These are phyloP conservation scores for Amauroascus niger DNA, from an alignment of 2,329 filamentous ascomycete species.

Conservation along the genomic window DNA sequence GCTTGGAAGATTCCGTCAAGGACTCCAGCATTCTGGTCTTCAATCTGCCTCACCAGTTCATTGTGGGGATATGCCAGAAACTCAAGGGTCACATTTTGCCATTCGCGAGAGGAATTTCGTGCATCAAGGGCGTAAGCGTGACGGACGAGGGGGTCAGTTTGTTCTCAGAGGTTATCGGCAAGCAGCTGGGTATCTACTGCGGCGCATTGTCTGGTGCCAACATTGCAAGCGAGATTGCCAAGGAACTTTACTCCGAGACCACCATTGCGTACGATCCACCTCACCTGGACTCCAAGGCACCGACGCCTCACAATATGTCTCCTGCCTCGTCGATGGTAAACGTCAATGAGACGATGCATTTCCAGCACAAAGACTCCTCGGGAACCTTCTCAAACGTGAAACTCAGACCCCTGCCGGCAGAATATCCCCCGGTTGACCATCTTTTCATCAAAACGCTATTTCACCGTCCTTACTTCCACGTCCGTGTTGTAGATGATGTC, in stretches of 20 bases:
- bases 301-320: conserved; percentile 49
- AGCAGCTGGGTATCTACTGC: conserved; percentile 87
- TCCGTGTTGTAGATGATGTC: conserved; percentile 88
- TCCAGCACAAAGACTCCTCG: conserved; percentile 59
- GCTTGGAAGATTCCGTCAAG: conserved; percentile 59
- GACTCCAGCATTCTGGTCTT: conserved; percentile 86
- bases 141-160: conserved; percentile 74
- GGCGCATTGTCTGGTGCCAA: conserved; percentile 93
- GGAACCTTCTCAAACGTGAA: conserved; percentile 58
- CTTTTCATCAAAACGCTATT: conserved; percentile 74
- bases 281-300: conserved; percentile 69
- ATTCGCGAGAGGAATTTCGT: conserved; percentile 86
- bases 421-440: conserved; percentile 82
- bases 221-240: conserved; percentile 87
- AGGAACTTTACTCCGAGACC: conserved; percentile 94
- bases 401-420: conserved; percentile 64
- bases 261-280: conserved; percentile 95
- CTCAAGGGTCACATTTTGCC: conserved; percentile 82
- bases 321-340: conserved; percentile 43
- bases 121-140: conserved; percentile 96
- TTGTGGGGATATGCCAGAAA: conserved; percentile 72
- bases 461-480: conserved; percentile 95
- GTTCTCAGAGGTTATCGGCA: conserved; percentile 90
- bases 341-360: conserved; percentile 36
- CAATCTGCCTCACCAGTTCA: conserved; percentile 87